These are phyloP conservation scores for Thermomucor indicae-seudaticae DNA, from an alignment of 371 early-diverging fungal species.

Conservation along the genomic window DNA sequence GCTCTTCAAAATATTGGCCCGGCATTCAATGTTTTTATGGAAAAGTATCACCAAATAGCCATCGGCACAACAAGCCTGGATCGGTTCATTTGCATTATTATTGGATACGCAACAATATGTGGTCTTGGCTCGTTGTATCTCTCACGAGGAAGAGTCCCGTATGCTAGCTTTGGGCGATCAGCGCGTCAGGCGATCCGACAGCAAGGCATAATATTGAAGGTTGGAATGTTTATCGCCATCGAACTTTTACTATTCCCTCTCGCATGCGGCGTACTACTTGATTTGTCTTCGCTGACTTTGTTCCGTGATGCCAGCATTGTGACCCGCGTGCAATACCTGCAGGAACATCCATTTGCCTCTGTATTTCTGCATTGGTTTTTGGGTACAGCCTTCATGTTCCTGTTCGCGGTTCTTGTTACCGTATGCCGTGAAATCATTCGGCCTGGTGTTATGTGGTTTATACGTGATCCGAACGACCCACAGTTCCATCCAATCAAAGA, in stretches of 20 bases:
- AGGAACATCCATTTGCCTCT: constrained; percentile 60
- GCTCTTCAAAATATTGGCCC: too few relatives aligned
- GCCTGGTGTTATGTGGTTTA: constrained; percentile 94
- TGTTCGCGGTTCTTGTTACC: constrained; percentile 77
- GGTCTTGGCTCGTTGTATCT: constrained; percentile 24
- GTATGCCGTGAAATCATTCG: constrained; percentile 76
- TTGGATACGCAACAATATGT: constrained; percentile 26
- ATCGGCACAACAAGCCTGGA: constrained; percentile 20
- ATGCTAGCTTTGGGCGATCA: constrained; percentile 33
- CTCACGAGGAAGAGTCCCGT: constrained; percentile 13
- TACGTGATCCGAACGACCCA: constrained; percentile 93
- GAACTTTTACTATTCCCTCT: constrained; percentile 87
- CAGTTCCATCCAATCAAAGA: constrained; percentile 90
- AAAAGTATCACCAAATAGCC: constrained; percentile 26
- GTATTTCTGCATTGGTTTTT: constrained; percentile 84
- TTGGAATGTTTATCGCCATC: constrained; percentile 74
- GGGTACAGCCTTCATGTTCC: constrained; percentile 90
- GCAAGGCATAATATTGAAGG: constrained; percentile 56
- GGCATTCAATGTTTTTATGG: too few relatives aligned
- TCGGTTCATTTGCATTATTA: constrained; percentile 23
- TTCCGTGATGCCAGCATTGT: constrained; percentile 58
- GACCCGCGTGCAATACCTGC: constrained; percentile 49
- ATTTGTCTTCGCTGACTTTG: constrained; percentile 69
- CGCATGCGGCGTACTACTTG: constrained; percentile 81
- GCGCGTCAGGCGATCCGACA: constrained; percentile 46